Evolutionary conservation across 208 protist genomes (phyloP).

Genomic region (Crithidia thermophila): DNA sequence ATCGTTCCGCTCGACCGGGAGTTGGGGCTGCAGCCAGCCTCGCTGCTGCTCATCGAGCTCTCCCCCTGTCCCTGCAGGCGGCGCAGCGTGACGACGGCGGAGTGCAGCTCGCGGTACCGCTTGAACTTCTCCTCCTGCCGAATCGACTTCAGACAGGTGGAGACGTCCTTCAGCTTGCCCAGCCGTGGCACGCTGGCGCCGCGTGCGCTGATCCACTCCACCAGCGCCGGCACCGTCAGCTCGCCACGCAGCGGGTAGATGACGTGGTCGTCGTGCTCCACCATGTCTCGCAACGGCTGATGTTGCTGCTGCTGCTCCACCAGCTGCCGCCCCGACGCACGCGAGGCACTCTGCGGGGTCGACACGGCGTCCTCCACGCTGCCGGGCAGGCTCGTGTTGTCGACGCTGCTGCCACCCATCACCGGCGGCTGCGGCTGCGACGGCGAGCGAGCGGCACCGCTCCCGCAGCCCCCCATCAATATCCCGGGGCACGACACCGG

Average conservation of each 20-base stretch:
- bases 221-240: constrained; percentile 41
- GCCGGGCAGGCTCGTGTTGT: background rate
- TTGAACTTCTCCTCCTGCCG: constrained; percentile 59
- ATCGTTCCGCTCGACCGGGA: background rate
- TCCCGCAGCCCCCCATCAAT: background rate
- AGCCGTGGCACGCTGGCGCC: constrained; percentile 38
- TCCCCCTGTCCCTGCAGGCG: constrained; percentile 47
- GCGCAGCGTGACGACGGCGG: constrained; percentile 63
- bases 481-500: background rate
- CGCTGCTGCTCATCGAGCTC: background rate
- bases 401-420: background rate
- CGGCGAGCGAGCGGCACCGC: background rate
- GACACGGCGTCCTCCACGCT: constrained; percentile 1
- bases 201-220: constrained; percentile 62
- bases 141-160: constrained; percentile 56
- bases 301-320: no score
- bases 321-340: background rate
- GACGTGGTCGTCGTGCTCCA: constrained; percentile 28
- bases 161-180: constrained; percentile 41
- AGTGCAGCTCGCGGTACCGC: constrained; percentile 52
- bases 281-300: constrained; percentile 12
- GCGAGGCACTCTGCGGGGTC: background rate
- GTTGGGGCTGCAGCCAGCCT: background rate
- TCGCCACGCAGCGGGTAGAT: constrained; percentile 50
- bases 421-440: background rate